A percentile compares a stretch with the other conserved stretches of the same genome.
These are phyloP conservation scores for Diaporthe vaccinii DNA, from an alignment of 2,329 filamentous ascomycete species.

Conservation along the genomic window DNA sequence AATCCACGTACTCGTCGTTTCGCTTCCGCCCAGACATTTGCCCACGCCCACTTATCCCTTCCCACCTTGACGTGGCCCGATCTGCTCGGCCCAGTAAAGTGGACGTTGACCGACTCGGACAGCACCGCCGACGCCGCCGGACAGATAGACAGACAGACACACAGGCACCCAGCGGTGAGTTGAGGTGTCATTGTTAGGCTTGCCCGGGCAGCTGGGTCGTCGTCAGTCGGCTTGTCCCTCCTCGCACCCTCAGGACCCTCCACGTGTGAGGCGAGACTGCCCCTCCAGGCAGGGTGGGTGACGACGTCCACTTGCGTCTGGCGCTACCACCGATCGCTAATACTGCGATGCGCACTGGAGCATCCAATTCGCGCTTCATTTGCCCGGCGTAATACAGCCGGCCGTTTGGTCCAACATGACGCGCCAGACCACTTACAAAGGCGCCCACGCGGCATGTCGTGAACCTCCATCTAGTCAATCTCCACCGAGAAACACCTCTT, in stretches of 20 bases:
- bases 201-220: neutral
- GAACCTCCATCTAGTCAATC: neutral
- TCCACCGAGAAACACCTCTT: neutral
- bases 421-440: constrained; percentile 16
- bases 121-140: constrained; percentile 13
- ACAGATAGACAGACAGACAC: too few relatives aligned
- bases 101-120: constrained; percentile 27
- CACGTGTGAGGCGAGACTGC: constrained; percentile 11
- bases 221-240: constrained; percentile 4
- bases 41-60: constrained; percentile 15
- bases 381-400: constrained; percentile 8
- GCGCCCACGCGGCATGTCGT: constrained; percentile 18
- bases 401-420: neutral
- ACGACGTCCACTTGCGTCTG: constrained; percentile 28
- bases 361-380: constrained; percentile 5
- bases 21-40: constrained; percentile 7
- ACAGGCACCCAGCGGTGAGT: constrained; percentile 1
- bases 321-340: constrained; percentile 17
- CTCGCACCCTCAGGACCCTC: constrained; percentile 3
- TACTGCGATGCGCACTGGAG: constrained; percentile 8
- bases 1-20: constrained; percentile 27
- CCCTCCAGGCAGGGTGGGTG: constrained; percentile 10
- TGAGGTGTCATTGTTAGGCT: neutral
- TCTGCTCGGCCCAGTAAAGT: constrained; percentile 26
- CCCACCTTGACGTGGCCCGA: constrained; percentile 28